These are phyloP conservation scores for Cyclotella kingstonii DNA, from an alignment of 108 stramenopile genomes.

Conservation along the genomic window DNA sequence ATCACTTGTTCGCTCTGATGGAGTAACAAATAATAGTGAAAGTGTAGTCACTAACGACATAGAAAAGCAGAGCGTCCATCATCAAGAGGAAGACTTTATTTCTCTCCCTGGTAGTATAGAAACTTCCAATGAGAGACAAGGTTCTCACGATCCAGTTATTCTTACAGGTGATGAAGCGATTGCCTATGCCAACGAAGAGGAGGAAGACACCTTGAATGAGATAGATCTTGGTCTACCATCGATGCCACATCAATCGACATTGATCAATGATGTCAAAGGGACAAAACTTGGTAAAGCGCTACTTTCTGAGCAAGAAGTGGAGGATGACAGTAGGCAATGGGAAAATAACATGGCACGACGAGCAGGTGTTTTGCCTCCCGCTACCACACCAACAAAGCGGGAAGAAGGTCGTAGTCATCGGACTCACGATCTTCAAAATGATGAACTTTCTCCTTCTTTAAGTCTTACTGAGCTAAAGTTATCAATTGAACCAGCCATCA, in stretches of 20 bases:
- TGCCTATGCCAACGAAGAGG: constrained; percentile 32
- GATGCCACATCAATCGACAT: neutral
- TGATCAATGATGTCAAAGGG: constrained; percentile 1
- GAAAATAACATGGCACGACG: constrained; percentile 63
- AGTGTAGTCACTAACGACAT: neutral
- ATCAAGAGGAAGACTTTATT: constrained; percentile 30
- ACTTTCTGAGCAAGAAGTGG: constrained; percentile 15
- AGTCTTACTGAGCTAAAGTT: constrained; percentile 32
- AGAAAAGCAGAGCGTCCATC: neutral
- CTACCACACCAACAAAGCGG: constrained; percentile 2
- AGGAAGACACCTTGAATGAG: constrained; percentile 19
- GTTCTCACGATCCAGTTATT: constrained; percentile 13
- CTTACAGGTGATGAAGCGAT: constrained; percentile 46
- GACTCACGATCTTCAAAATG: constrained; percentile 5
- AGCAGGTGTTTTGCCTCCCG: constrained; percentile 53
- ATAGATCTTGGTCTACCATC: constrained; percentile 28
- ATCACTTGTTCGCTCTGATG: neutral
- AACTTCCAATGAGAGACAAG: neutral
- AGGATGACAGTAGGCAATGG: constrained; percentile 52
- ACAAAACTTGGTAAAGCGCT: constrained; percentile 18
- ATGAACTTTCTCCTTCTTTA: constrained; percentile 1
- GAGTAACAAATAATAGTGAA: neutral
- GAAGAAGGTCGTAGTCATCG: neutral
- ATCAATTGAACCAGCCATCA: constrained; percentile 32
- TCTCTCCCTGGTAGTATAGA: constrained; percentile 15